Conservation (phyloP, 2,329 filamentous ascomycete genomes). For the Xylaria sp. region DNA sequence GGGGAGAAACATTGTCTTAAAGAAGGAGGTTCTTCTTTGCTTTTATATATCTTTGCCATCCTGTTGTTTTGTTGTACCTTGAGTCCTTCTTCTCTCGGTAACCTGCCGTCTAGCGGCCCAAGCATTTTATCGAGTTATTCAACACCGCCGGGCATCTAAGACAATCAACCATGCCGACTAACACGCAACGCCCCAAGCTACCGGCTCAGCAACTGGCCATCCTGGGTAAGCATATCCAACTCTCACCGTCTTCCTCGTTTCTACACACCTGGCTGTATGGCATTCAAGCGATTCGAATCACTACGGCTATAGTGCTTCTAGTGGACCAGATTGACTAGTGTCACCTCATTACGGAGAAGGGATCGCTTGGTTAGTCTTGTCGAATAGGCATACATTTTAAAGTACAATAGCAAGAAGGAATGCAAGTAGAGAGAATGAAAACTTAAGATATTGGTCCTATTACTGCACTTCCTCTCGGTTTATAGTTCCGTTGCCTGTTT, state of each 20-base stretch:
- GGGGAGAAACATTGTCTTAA: background rate
- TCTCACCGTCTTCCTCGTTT: slow-evolving; percentile 7
- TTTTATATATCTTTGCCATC: background rate
- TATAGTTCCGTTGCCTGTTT: slow-evolving; percentile 16
- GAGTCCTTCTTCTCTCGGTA: background rate
- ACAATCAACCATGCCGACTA: slow-evolving; percentile 32
- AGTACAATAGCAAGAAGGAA: background rate
- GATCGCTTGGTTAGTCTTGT: background rate
- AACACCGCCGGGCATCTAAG: background rate
- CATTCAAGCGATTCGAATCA: background rate
- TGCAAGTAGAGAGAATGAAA: background rate
- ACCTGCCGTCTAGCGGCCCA: background rate
- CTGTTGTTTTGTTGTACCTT: background rate
- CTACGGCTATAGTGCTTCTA: background rate
- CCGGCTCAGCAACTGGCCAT: slow-evolving; percentile 79
- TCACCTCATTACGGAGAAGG: slow-evolving; percentile 4
- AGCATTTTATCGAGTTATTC: background rate
- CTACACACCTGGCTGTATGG: background rate
- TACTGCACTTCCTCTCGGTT: background rate
- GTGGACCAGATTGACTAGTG: slow-evolving; percentile 10
- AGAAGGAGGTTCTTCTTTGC: background rate
- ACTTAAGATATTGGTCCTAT: background rate
- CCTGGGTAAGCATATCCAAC: slow-evolving; percentile 64
- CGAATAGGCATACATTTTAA: slow-evolving; percentile 8
- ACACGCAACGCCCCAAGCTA: slow-evolving; percentile 60